phyloP scores from a whole-genome alignment of 169 alveolate genomes.

The Toxoplasma gondii region DNA sequence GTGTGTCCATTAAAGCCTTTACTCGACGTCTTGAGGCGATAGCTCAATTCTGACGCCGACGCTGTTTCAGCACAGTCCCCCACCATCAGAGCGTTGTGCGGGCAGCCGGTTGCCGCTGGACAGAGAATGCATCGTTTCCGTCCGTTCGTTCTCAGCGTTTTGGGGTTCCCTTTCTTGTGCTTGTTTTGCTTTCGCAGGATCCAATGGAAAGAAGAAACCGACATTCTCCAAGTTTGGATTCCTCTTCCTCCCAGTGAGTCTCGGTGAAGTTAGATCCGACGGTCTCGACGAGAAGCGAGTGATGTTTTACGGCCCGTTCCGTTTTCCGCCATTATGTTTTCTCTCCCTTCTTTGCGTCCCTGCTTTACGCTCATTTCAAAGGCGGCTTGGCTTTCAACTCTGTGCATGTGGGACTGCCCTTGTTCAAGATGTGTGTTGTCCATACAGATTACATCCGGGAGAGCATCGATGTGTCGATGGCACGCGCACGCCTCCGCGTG shows the following conservation, averaged over 20 bases:
- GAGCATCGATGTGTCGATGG: conserved; percentile 17
- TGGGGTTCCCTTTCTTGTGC: too few species aligned
- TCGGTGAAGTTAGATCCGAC: not conserved
- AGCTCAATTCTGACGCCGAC: too few species aligned
- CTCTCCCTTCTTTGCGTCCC: not conserved
- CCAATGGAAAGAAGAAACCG: conserved; percentile 23
- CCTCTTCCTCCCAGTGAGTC: conserved; percentile 30
- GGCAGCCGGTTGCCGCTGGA: too few species aligned
- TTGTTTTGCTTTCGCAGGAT: not conserved
- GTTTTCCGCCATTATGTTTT: not conserved
- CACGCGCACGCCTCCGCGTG: conserved; percentile 30
- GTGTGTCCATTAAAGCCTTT: too few species aligned
- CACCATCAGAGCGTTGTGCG: too few species aligned
- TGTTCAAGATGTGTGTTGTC: not conserved
- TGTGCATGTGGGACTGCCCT: too few species aligned
- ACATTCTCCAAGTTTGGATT: conserved; percentile 25
- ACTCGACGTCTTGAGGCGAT: too few species aligned
- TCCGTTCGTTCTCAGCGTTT: too few species aligned
- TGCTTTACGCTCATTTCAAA: not conserved
- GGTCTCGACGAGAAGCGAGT: not conserved
- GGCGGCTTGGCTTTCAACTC: too few species aligned
- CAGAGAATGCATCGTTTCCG: too few species aligned
- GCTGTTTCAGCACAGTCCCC: too few species aligned
- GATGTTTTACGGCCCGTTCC: not conserved
- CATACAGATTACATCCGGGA: conserved; percentile 20